phyloP scores from a whole-genome alignment of 306 rosid genomes.

The Elaeagnus macrophylla region DNA sequence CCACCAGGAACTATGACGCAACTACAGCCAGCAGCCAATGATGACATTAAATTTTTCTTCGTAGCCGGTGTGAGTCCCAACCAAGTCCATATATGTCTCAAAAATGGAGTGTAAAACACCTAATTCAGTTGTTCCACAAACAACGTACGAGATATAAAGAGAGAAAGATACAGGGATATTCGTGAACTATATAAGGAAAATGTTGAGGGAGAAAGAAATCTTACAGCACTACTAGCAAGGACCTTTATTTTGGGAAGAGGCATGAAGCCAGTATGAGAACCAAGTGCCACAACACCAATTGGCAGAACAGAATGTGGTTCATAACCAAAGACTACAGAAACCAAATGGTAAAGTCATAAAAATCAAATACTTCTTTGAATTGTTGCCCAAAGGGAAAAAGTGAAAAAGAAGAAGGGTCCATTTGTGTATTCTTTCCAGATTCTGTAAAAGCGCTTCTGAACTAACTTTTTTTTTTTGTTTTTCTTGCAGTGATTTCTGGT shows the following conservation, averaged over 20 bases:
- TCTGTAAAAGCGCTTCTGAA: no score
- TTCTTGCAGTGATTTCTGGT: no score
- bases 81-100: slow-evolving; percentile 99
- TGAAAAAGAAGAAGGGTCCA: no score
- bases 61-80: slow-evolving; percentile 71
- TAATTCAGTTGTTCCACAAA: slow-evolving; percentile 19
- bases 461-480: no score
- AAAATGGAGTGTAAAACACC: slow-evolving; percentile 84
- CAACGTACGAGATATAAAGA: slow-evolving; percentile 8
- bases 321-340: slow-evolving; percentile 68
- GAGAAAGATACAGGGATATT: no score
- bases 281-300: slow-evolving; percentile 73
- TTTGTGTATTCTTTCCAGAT: no score
- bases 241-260: slow-evolving; percentile 82
- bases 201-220: slow-evolving; percentile 8
- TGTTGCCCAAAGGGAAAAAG: neutral
- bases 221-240: slow-evolving; percentile 94
- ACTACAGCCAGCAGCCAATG: slow-evolving; percentile 61
- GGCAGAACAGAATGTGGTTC: slow-evolving; percentile 97
- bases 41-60: slow-evolving; percentile 55
- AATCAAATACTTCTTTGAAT: neutral
- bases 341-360: neutral
- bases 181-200: neutral
- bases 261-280: slow-evolving; percentile 77
- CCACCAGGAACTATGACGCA: slow-evolving; percentile 92